Evolutionary conservation across 495 filamentous ascomycete genomes (phyloP), one percentile per base, ranked within the genome.

Genomic region (Recurvomyces mirabilis): DNA sequence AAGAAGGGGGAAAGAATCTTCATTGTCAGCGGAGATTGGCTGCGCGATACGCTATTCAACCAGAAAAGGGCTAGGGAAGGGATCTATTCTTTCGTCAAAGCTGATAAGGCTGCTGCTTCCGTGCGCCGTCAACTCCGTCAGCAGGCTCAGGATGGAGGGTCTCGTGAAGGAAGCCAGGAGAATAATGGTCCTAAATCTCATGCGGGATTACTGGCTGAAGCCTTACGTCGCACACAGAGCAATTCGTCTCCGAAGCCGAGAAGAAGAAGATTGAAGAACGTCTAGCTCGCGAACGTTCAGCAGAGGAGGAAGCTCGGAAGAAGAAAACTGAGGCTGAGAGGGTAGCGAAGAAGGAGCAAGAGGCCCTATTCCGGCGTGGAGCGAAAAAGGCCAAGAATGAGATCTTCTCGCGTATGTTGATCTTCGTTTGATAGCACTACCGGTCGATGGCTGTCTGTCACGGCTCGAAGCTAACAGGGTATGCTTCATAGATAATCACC

Each of bases 1-100:
- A 17, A 31, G 12, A 19, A 43, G 19, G 5, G 32, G 6, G 1
- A 52, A 49, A 59, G 57, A 3, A 54, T 76, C 45, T 63, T 67
- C 4, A 74, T 83, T 21, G 75, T 84, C 13, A 63, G 61, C 7
- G 73, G 65, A 21, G 77, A 81, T 53, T 84, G 78, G 78, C 58
- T 82, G 1, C 68, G 73, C 46, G 74, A 80, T 15, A 69, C 64
- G 0, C 49, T 79, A 1, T 49, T 64, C 15, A 46, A 51, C 1
- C 37, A 30, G 12, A 59, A 45, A 1, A 66, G 64, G 0, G 61
- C 59, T 50, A 53, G 56, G 0, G 75, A 72, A 46, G 46, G 31
- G 1, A 47, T 56, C 0, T 84, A 78, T 52, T 60, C 70, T 2
- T 60, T n/a, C n/a, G n/a, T n/a, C n/a, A n/a, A n/a, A n/a, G n/a